Conservation (phyloP, 306 rosid species). For the Comarum palustre region DNA sequence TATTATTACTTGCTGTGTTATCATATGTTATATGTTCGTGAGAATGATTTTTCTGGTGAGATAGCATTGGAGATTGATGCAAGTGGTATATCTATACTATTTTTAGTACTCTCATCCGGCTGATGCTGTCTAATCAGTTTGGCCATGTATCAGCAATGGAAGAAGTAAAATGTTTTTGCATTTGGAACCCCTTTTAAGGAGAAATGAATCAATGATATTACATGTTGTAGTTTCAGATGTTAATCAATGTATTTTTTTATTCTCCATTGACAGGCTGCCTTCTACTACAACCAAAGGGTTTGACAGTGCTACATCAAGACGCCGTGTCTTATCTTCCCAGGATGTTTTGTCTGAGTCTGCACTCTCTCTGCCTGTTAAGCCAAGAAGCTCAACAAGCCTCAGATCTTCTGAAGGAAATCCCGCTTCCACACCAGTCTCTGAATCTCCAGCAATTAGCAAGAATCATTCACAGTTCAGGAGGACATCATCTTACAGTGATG, state of each 20-base stretch:
- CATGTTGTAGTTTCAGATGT: not conserved
- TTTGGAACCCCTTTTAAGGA: not conserved
- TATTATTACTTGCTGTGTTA: not conserved
- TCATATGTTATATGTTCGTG: not conserved
- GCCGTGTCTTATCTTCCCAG: constrained; percentile 51
- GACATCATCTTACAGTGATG: constrained; percentile 52
- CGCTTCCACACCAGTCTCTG: constrained; percentile 28
- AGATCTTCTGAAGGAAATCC: constrained; percentile 29
- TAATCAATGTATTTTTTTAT: constrained; percentile 7
- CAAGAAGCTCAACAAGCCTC: constrained; percentile 28
- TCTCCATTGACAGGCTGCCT: constrained; percentile 39
- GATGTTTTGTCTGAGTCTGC: constrained; percentile 54
- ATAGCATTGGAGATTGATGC: not conserved
- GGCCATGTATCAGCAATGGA: not conserved
- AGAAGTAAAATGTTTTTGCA: not conserved
- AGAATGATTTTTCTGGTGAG: not conserved
- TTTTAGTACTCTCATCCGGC: not conserved
- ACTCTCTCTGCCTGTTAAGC: constrained; percentile 38
- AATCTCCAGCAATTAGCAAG: constrained; percentile 43
- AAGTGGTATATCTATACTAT: not conserved
- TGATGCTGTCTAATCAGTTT: not conserved
- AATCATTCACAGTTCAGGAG: constrained; percentile 49
- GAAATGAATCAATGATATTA: not conserved
- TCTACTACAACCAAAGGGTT: constrained; percentile 37
- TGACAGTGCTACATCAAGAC: constrained; percentile 46